phyloP scores from a whole-genome alignment of 2,329 filamentous ascomycete species.

The Fragosphaeria purpurea region DNA sequence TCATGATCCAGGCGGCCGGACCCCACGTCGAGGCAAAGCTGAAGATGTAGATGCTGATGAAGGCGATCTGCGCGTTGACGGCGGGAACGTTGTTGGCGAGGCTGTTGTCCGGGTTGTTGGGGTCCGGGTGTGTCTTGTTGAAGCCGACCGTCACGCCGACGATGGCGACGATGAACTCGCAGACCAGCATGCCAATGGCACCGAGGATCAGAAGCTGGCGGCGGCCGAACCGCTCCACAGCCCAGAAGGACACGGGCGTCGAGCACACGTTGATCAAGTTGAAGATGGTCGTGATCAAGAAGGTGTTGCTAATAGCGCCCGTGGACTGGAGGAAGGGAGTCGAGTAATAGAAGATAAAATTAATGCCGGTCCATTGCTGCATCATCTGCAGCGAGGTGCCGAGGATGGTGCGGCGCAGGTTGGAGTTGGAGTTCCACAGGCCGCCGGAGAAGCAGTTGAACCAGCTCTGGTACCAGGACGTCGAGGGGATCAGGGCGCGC shows the following conservation, averaged over 20 bases:
- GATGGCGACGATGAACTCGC: slow-evolving; percentile 80
- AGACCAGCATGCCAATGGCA: slow-evolving; percentile 71
- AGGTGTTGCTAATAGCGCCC: slow-evolving; percentile 65
- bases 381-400: slow-evolving; percentile 71
- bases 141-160: slow-evolving; percentile 53
- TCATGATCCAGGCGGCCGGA: slow-evolving; percentile 69
- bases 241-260: slow-evolving; percentile 80
- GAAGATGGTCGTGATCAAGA: slow-evolving; percentile 77
- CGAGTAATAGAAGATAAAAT: slow-evolving; percentile 82
- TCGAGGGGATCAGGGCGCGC: slow-evolving; percentile 54
- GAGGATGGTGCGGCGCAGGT: slow-evolving; percentile 60
- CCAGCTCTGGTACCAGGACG: slow-evolving; percentile 61
- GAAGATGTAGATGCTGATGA: slow-evolving; percentile 89
- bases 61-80: slow-evolving; percentile 65
- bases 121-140: slow-evolving; percentile 36
- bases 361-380: slow-evolving; percentile 77
- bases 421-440: slow-evolving; percentile 52
- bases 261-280: slow-evolving; percentile 81
- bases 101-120: slow-evolving; percentile 27
- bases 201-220: slow-evolving; percentile 71
- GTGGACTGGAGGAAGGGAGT: slow-evolving; percentile 75
- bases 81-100: slow-evolving; percentile 46
- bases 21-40: slow-evolving; percentile 89
- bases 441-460: slow-evolving; percentile 56
- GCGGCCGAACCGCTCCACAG: slow-evolving; percentile 72